Evolutionary conservation across 345 rosid species (phyloP).

Genomic region (Murraya koenigii): DNA sequence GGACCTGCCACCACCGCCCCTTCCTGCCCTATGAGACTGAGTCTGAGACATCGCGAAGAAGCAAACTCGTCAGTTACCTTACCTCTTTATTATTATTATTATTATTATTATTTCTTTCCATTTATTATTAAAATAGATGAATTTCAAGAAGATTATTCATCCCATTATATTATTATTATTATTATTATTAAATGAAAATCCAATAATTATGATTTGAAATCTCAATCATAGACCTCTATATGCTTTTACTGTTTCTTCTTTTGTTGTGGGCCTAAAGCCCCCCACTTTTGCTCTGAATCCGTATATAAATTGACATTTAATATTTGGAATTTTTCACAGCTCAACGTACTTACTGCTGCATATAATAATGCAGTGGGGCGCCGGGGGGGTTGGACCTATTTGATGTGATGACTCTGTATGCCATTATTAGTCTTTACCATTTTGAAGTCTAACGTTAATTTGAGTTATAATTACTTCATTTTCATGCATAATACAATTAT

Average conservation of each 20-base stretch:
- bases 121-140: too few relatives aligned
- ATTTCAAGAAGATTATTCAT: too few relatives aligned
- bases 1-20: slow-evolving; percentile 14
- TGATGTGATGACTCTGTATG: too few relatives aligned
- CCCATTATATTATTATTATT: too few relatives aligned
- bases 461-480: too few relatives aligned
- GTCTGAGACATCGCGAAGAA: background rate
- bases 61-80: background rate
- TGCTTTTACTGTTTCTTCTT: background rate
- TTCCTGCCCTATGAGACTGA: too few relatives aligned
- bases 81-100: background rate
- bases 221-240: background rate
- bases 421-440: too few relatives aligned
- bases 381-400: background rate
- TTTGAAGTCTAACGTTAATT: too few relatives aligned
- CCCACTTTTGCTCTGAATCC: background rate
- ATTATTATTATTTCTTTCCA: background rate
- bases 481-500: too few relatives aligned
- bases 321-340: background rate
- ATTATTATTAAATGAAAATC: too few relatives aligned
- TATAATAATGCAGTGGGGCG: background rate
- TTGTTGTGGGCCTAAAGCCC: background rate
- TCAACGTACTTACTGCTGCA: background rate
- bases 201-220: too few relatives aligned
- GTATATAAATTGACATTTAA: background rate